These are phyloP conservation scores for Extremus antarcticus DNA, from an alignment of 495 filamentous ascomycete genomes.

Conservation along the genomic window DNA sequence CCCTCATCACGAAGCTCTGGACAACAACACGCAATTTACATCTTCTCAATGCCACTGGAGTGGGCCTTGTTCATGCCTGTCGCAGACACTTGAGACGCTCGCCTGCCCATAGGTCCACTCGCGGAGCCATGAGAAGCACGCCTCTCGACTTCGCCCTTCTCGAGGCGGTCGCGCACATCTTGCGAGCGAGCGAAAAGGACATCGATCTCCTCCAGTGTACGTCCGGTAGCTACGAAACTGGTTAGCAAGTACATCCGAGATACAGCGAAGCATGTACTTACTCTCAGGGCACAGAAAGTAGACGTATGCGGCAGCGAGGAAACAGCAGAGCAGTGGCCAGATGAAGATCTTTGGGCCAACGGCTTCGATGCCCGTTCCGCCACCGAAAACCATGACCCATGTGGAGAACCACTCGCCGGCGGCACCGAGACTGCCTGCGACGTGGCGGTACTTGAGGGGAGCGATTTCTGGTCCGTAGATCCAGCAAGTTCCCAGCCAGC, in stretches of 20 bases:
- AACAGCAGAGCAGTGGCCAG: conserved; percentile 12
- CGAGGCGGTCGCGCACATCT: not conserved
- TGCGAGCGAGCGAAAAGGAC: conserved; percentile 5
- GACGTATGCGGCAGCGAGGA: conserved; percentile 11
- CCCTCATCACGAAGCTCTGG: too few relatives aligned
- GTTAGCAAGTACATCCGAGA: not conserved
- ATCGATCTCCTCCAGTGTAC: conserved; percentile 16
- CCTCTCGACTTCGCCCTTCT: not conserved
- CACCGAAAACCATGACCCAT: conserved; percentile 14
- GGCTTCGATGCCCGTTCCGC: conserved; percentile 10
- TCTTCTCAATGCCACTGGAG: too few relatives aligned
- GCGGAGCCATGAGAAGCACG: not conserved
- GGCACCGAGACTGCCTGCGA: conserved; percentile 9
- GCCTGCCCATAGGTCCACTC: not conserved
- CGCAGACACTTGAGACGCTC: too few relatives aligned
- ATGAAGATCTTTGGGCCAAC: conserved; percentile 13
- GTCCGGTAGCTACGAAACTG: not conserved
- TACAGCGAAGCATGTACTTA: not conserved
- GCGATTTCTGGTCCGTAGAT: conserved; percentile 11
- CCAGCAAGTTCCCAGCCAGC: conserved; percentile 9
- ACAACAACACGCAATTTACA: too few relatives aligned
- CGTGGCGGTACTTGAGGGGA: conserved; percentile 7
- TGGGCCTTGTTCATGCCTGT: too few relatives aligned
- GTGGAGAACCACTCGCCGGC: conserved; percentile 14
- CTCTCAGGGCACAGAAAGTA: conserved; percentile 16